phyloP scores from a whole-genome alignment of 257 asterid genomes.

The Orobanche coerulescens region DNA sequence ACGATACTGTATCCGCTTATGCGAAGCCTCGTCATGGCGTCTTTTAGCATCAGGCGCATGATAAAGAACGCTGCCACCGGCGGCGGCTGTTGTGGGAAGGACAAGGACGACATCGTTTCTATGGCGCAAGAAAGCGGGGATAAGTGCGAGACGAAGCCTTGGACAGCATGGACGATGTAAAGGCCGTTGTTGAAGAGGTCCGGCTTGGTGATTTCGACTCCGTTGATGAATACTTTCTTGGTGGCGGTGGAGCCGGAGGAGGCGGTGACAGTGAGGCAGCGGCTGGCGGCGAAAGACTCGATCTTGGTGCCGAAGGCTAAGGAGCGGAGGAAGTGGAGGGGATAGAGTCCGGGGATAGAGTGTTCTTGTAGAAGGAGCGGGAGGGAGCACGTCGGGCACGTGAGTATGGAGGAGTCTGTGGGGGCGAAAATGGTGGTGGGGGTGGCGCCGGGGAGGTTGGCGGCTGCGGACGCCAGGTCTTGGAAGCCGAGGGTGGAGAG shows the following conservation, averaged over 20 bases:
- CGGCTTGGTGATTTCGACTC: conserved; percentile 50
- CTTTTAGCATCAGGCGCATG: conserved; percentile 47
- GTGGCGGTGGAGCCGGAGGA: conserved; percentile 13
- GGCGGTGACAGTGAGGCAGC: conserved; percentile 68
- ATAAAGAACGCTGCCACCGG: conserved; percentile 27
- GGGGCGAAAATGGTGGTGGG: conserved; percentile 78
- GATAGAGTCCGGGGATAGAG: conserved; percentile 61
- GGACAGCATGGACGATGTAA: conserved; percentile 49
- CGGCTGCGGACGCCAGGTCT: conserved; percentile 39
- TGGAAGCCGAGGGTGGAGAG: conserved; percentile 56
- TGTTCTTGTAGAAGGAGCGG: conserved; percentile 68
- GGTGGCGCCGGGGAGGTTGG: conserved; percentile 30
- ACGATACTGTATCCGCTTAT: conserved; percentile 45
- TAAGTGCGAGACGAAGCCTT: conserved; percentile 56
- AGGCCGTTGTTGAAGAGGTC: conserved; percentile 66
- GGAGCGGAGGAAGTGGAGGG: conserved; percentile 43
- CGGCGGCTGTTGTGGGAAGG: conserved; percentile 41
- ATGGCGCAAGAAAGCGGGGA: conserved; percentile 62
- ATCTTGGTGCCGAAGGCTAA: conserved; percentile 67
- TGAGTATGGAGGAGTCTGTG: conserved; percentile 49
- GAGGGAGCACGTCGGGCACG: conserved; percentile 66
- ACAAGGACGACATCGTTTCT: conserved; percentile 46
- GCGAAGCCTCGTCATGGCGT: conserved; percentile 54
- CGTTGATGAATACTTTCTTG: conserved; percentile 48
- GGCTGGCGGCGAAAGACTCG: conserved; percentile 39